phyloP scores from a whole-genome alignment of 2,329 filamentous ascomycete genomes.

The Ophiosphaerella herpotricha region DNA sequence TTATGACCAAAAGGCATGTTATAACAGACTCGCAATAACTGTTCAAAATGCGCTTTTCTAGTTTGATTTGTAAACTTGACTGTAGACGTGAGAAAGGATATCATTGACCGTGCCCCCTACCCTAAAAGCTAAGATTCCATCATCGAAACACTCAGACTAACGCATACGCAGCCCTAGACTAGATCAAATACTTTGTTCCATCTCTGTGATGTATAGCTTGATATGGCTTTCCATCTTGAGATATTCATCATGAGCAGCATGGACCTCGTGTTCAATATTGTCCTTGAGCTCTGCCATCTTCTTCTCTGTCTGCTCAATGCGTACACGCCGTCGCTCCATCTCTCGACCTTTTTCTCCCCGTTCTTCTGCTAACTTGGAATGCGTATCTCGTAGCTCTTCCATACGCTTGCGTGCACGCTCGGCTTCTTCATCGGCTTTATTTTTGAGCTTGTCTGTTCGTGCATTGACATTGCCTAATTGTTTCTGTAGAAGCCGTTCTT shows the following conservation, averaged over 20 bases:
- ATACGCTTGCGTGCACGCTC: slow-evolving; percentile 82
- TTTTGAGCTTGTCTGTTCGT: slow-evolving; percentile 80
- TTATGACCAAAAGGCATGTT: too few species aligned
- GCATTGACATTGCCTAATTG: slow-evolving; percentile 86
- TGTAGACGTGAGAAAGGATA: too few species aligned
- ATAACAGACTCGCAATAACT: too few species aligned
- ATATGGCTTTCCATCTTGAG: slow-evolving; percentile 98
- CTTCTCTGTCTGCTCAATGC: slow-evolving; percentile 98
- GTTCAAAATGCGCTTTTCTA: too few species aligned
- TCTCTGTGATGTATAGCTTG: slow-evolving; percentile 96
- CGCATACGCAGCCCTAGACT: too few species aligned
- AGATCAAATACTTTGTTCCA: slow-evolving; percentile 75
- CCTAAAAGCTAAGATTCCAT: too few species aligned
- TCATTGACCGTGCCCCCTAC: too few species aligned
- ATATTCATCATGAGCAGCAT: slow-evolving; percentile 89
- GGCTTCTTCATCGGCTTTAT: slow-evolving; percentile 80
- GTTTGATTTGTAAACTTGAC: too few species aligned
- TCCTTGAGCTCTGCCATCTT: slow-evolving; percentile 99
- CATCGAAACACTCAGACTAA: too few species aligned
- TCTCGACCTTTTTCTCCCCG: slow-evolving; percentile 84
- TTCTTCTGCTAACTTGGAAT: slow-evolving; percentile 82
- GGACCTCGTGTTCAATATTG: slow-evolving; percentile 93
- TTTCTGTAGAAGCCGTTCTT: slow-evolving; percentile 79
- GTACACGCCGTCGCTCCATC: slow-evolving; percentile 87
- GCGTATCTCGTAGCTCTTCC: slow-evolving; percentile 82